These are phyloP conservation scores for Dichomitus squalens DNA, from an alignment of 1,284 basidiomycete species.

Conservation along the genomic window DNA sequence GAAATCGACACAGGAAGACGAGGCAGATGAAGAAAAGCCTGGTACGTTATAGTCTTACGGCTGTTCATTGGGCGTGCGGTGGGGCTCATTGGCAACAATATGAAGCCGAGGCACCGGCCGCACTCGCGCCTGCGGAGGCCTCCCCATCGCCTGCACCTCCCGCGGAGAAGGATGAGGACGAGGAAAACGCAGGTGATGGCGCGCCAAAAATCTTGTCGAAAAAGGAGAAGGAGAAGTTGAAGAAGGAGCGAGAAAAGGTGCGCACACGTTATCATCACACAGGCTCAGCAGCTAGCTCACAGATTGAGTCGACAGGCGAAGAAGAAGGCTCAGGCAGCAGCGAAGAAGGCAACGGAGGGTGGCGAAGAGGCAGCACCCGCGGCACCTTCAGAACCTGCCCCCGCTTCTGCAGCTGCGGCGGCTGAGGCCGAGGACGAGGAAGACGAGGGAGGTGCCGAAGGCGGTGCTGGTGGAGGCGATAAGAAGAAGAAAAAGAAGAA, in stretches of 20 bases:
- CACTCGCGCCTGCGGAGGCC: slow-evolving; percentile 15
- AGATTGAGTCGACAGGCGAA: slow-evolving; percentile 64
- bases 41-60: slow-evolving; percentile 4
- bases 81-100: neutral
- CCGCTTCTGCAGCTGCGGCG: slow-evolving; percentile 27
- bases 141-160: slow-evolving; percentile 35
- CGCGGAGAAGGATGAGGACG: slow-evolving; percentile 31
- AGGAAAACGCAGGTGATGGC: slow-evolving; percentile 43
- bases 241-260: slow-evolving; percentile 94
- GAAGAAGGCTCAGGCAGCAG: slow-evolving; percentile 91
- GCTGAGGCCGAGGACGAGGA: slow-evolving; percentile 57
- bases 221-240: slow-evolving; percentile 92
- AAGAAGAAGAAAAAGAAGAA: slow-evolving; percentile 95
- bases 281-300: neutral
- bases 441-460: slow-evolving; percentile 51
- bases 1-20: slow-evolving; percentile 35
- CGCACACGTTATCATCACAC: slow-evolving; percentile 3
- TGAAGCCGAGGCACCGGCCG: slow-evolving; percentile 7
- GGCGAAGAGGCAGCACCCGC: slow-evolving; percentile 30
- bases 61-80: neutral
- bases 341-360: slow-evolving; percentile 66
- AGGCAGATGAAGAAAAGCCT: slow-evolving; percentile 38
- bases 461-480: slow-evolving; percentile 45
- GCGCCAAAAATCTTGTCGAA: slow-evolving; percentile 74
- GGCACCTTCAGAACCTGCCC: slow-evolving; percentile 21